Evolutionary conservation across 495 filamentous ascomycete genomes (phyloP).

Genomic region (Aspergillus saccharolyticus): DNA sequence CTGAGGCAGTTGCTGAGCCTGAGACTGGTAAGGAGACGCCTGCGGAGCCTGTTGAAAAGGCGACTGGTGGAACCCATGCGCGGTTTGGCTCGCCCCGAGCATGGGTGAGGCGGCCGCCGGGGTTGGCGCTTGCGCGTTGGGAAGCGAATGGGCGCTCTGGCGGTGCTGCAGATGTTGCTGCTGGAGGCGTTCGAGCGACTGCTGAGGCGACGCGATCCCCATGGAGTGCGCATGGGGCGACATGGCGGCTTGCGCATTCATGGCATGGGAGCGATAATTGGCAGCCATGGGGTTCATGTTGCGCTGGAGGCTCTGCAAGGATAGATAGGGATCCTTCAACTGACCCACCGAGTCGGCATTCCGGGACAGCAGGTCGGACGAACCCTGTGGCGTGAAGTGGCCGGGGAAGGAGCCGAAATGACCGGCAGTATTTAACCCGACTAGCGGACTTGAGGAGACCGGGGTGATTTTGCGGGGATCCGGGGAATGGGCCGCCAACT

Average conservation of each 20-base stretch:
- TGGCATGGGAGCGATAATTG: constrained; percentile 27
- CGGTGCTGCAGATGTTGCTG: constrained; percentile 32
- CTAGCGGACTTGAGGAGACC: constrained; percentile 28
- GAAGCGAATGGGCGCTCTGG: constrained; percentile 20
- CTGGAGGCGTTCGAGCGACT: constrained; percentile 33
- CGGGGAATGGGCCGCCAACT: constrained; percentile 29
- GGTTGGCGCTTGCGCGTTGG: constrained; percentile 17
- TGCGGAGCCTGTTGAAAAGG: constrained; percentile 7
- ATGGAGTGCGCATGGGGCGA: constrained; percentile 29
- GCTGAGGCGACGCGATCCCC: constrained; percentile 35
- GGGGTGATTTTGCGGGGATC: constrained; percentile 39
- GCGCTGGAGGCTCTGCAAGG: constrained; percentile 32
- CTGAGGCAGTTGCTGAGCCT: constrained; percentile 5
- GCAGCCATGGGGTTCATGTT: constrained; percentile 34
- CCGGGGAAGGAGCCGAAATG: constrained; percentile 30
- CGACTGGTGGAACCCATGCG: constrained; percentile 11
- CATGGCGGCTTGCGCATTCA: constrained; percentile 29
- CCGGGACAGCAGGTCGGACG: constrained; percentile 32
- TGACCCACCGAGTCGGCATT: constrained; percentile 29
- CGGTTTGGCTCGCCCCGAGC: constrained; percentile 14
- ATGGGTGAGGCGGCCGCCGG: constrained; percentile 24
- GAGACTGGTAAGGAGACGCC: constrained; percentile 3
- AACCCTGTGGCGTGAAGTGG: constrained; percentile 31
- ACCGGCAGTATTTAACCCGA: constrained; percentile 29
- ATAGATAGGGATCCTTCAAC: constrained; percentile 23